Evolutionary conservation across 2,329 filamentous ascomycete species (phyloP).

Genomic region (Exophiala sp.): DNA sequence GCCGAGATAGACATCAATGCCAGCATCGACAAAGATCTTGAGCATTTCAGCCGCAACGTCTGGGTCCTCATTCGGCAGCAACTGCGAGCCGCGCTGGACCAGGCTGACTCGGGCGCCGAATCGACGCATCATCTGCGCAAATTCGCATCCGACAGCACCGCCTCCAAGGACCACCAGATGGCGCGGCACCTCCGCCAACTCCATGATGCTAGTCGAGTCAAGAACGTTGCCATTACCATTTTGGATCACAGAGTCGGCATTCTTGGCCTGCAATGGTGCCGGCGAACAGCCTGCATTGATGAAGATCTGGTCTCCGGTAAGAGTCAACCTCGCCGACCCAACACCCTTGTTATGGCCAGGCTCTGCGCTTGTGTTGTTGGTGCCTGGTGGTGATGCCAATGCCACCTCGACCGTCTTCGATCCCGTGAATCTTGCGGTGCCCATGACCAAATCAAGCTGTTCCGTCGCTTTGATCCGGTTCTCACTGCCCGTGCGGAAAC

Average conservation of each 20-base stretch:
- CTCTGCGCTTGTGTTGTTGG: too few relatives aligned
- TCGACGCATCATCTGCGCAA: slow-evolving; percentile 48
- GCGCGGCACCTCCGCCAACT: slow-evolving; percentile 34
- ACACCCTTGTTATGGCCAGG: too few relatives aligned
- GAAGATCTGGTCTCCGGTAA: slow-evolving; percentile 33
- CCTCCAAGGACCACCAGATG: slow-evolving; percentile 50
- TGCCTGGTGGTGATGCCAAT: slow-evolving; percentile 12
- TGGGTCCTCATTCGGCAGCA: slow-evolving; percentile 45
- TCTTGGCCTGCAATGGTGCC: slow-evolving; percentile 19
- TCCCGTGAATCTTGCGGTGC: slow-evolving; percentile 42
- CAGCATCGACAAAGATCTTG: slow-evolving; percentile 44
- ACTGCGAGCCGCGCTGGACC: slow-evolving; percentile 40
- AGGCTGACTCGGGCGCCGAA: slow-evolving; percentile 48
- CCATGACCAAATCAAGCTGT: slow-evolving; percentile 41
- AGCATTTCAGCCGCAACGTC: slow-evolving; percentile 43
- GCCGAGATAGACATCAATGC: slow-evolving; percentile 41
- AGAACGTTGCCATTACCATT: slow-evolving; percentile 20
- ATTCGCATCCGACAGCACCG: slow-evolving; percentile 51
- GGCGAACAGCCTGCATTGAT: slow-evolving; percentile 28
- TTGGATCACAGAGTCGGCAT: slow-evolving; percentile 17
- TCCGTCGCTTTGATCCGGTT: slow-evolving; percentile 38
- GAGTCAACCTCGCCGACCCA: too few relatives aligned
- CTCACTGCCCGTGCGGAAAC: slow-evolving; percentile 47
- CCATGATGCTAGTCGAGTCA: slow-evolving; percentile 28
- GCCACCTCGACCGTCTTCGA: slow-evolving; percentile 37